Conservation (phyloP, 164 flowering plant genomes). For the Macadamia integrifolia region DNA sequence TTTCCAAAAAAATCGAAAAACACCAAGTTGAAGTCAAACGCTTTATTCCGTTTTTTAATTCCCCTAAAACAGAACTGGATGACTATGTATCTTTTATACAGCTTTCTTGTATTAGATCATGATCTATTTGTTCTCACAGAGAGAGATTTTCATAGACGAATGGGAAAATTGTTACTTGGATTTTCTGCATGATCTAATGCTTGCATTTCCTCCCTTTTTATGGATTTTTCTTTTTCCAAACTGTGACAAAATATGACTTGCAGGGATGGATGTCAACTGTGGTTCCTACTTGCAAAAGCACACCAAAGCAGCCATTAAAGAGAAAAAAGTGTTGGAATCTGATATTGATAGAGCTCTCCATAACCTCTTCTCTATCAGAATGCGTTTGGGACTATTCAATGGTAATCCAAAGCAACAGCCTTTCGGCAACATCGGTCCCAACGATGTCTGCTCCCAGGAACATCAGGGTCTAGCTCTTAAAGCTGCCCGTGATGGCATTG, state of each 20-base stretch:
- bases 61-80: too few species aligned
- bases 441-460: conserved; percentile 39
- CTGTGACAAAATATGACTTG: too few species aligned
- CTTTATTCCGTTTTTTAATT: too few species aligned
- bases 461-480: conserved; percentile 62
- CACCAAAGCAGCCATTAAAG: conserved; percentile 57
- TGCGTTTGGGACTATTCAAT: conserved; percentile 77
- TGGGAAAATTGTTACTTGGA: too few species aligned
- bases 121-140: neutral
- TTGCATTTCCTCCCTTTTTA: too few species aligned
- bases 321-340: conserved; percentile 36
- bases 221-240: too few species aligned
- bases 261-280: conserved; percentile 92
- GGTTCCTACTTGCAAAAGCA: conserved; percentile 50
- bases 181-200: too few species aligned
- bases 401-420: conserved; percentile 48
- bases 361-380: conserved; percentile 68
- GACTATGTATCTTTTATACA: too few species aligned
- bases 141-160: too few species aligned
- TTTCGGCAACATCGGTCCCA: conserved; percentile 36
- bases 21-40: too few species aligned
- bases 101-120: neutral
- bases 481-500: conserved; percentile 61
- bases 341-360: conserved; percentile 68
- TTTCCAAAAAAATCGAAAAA: too few species aligned